Base-by-base conservation (phyloP, 495 filamentous ascomycete species). In the Aspergillus ellipticus region DNA sequence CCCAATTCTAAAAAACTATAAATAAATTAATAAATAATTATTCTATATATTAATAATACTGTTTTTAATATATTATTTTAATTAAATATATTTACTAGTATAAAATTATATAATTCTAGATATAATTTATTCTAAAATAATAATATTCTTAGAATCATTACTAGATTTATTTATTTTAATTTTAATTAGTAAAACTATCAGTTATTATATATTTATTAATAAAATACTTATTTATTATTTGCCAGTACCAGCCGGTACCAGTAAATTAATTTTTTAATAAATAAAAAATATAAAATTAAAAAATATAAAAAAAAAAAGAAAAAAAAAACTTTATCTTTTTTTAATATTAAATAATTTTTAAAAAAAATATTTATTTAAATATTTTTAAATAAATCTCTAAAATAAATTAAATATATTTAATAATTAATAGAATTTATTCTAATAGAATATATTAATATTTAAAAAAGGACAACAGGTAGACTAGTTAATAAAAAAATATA, bases 331-430 rank as follows among this genome's bases (percentile, higher is more conserved):
- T 33, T 42, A 43, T 24, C 21, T 43, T 42, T 19, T 53, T 42
- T 19, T 37, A 51, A 19, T 33, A 37, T 51, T 51, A 41, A 26
- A 41, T 53, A 42, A 24, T 24, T 31, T 4, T 39, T 41, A 53
- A 26, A 41, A 8, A 31, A 37, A 33, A 15, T 39, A 39, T 39
- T 22, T n/a, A 49, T 29, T 49, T 24, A 31, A 13, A 49, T 28
- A 29, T 26, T 24, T 19, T 49, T 49, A 3, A 29, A 49, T 31
- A 31, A 31, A 29, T 5, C 13, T 29, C 7, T 29, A 24, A 31
- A 13, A 49, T 28, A 49, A 49, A 29, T 11, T 29, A 29, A 29
- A 49, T 29, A 49, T 51, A 15, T 29, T 6, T 11, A n/a, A 31
- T 2, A n/a, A 16, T 41, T 41, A 39, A 16, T 51, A 51, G n/a